Evolutionary conservation across 306 rosid genomes (phyloP).

Genomic region (Quercus gilva): DNA sequence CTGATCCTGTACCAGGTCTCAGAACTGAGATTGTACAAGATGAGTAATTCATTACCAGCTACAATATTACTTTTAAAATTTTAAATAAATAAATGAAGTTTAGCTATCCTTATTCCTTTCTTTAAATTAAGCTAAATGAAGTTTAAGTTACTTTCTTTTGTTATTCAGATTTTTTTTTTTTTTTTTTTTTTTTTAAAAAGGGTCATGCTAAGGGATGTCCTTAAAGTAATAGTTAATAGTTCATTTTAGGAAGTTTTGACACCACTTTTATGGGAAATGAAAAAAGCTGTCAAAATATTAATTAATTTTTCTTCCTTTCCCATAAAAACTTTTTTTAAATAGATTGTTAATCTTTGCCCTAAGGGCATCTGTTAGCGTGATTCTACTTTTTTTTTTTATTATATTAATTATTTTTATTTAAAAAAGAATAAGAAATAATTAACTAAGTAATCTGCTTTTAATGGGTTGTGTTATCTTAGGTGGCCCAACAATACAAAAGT

Average conservation of each 20-base stretch:
- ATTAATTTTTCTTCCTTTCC: rapidly evolving
- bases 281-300: too few relatives aligned
- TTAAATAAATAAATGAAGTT: too few relatives aligned
- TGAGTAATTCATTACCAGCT: background rate
- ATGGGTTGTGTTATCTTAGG: background rate
- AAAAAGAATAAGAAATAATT: background rate
- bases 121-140: too few relatives aligned
- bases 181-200: too few relatives aligned
- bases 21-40: background rate
- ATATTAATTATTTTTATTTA: too few relatives aligned
- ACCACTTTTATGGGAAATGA: rapidly evolving
- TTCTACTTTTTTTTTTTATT: too few relatives aligned
- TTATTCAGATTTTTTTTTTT: too few relatives aligned
- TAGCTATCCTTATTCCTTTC: too few relatives aligned
- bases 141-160: too few relatives aligned
- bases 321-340: too few relatives aligned
- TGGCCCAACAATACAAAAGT: background rate
- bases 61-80: background rate
- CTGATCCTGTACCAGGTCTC: background rate
- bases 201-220: rapidly evolving
- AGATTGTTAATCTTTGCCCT: too few relatives aligned
- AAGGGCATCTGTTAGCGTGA: rapidly evolving
- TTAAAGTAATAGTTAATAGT: rapidly evolving
- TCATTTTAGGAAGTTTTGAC: too few relatives aligned
- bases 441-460: conserved; percentile 7